A percentile compares a stretch with the other conserved stretches of the same genome.
Conservation (phyloP, 805 yeast species). For the Cyberlindnera galapagoensis region DNA sequence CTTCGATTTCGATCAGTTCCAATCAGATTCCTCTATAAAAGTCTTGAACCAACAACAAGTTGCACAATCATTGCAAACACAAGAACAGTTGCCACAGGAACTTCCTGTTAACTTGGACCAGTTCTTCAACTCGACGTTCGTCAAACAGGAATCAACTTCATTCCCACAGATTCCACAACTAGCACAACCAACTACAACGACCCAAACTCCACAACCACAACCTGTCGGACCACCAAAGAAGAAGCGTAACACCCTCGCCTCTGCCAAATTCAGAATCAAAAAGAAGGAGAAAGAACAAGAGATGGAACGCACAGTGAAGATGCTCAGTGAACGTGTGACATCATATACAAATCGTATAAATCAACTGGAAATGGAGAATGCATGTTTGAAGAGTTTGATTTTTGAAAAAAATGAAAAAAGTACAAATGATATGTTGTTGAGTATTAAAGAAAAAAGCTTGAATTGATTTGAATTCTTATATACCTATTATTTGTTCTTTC, state of each 20-base stretch:
- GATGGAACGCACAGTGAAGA: conserved; percentile 43
- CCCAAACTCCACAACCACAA: too few species aligned
- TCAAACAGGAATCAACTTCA: conserved; percentile 1
- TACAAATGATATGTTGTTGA: conserved; percentile 30
- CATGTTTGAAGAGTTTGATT: conserved; percentile 46
- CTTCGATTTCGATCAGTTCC: conserved; percentile 21
- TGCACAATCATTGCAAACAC: not conserved
- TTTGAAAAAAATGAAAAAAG: conserved; percentile 43
- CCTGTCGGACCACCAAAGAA: conserved; percentile 30
- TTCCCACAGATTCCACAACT: conserved; percentile 2
- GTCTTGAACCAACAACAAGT: not conserved
- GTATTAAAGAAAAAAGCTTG: conserved; percentile 31
- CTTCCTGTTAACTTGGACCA: not conserved
- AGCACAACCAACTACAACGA: not conserved
- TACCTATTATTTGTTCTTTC: too few species aligned
- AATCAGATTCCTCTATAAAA: conserved; percentile 10
- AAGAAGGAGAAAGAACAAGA: conserved; percentile 54
- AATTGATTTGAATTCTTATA: too few species aligned
- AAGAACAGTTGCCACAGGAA: conserved; percentile 3
- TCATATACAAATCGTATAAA: conserved; percentile 40
- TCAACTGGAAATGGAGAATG: conserved; percentile 57
- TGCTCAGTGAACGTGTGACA: conserved; percentile 39
- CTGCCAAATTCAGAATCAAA: conserved; percentile 58
- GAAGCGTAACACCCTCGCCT: conserved; percentile 56
- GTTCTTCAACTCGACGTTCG: conserved; percentile 1